These are phyloP conservation scores for Paramecium sexaurelia DNA, from an alignment of 73 alveolate species.

Conservation along the genomic window DNA sequence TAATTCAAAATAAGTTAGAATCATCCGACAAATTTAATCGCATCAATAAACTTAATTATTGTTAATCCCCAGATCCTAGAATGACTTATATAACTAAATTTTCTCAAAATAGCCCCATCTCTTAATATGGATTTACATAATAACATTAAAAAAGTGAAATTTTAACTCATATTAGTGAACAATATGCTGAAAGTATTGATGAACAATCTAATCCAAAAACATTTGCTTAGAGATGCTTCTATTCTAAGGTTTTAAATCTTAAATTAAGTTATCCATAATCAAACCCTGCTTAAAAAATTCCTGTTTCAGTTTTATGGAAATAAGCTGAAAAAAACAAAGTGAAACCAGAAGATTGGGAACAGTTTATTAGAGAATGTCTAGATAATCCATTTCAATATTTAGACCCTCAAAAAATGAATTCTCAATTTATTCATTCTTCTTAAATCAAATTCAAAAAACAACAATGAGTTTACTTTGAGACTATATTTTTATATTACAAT, in stretches of 20 bases:
- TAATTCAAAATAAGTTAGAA: not conserved
- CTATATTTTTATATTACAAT: too few relatives aligned
- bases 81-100: constrained; percentile 40
- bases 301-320: constrained; percentile 34
- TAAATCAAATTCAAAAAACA: not conserved
- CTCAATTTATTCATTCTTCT: not conserved
- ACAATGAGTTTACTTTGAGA: not conserved
- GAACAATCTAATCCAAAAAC: constrained; percentile 4
- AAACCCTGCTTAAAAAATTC: constrained; percentile 11
- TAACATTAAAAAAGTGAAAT: constrained; percentile 12
- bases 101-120: constrained; percentile 1
- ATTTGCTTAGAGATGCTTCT: not conserved
- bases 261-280: constrained; percentile 9
- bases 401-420: constrained; percentile 43
- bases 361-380: not conserved
- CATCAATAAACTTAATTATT: not conserved
- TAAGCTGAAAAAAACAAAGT: not conserved
- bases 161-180: not conserved
- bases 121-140: not conserved
- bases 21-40: not conserved
- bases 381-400: constrained; percentile 21
- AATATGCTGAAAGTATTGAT: not conserved
- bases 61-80: constrained; percentile 24
- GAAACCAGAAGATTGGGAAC: constrained; percentile 26
- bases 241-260: not conserved